Evolutionary conservation across 1,139 yeast species (phyloP).

Genomic region (Debaryomycetaceae sp.): DNA sequence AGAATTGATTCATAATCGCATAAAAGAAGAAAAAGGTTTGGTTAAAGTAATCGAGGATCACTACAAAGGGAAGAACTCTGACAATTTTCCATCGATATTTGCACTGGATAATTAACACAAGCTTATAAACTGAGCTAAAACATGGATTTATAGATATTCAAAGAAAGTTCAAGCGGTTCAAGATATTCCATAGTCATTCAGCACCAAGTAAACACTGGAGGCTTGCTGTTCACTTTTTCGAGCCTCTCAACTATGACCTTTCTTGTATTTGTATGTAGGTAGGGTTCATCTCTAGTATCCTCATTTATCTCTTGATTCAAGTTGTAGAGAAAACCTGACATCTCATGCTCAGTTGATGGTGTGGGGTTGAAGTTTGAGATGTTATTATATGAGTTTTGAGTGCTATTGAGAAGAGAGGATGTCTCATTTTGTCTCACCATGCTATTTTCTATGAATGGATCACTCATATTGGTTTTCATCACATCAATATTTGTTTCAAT

Average conservation of each 20-base stretch:
- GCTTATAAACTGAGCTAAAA: not conserved
- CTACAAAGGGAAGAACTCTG: slow-evolving; percentile 24
- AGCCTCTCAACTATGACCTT: slow-evolving; percentile 61
- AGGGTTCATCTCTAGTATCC: slow-evolving; percentile 10
- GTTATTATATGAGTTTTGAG: not conserved
- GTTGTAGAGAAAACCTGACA: slow-evolving; percentile 23
- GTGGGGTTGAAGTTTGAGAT: slow-evolving; percentile 1
- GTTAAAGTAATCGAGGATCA: slow-evolving; percentile 29
- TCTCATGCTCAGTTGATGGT: slow-evolving; percentile 3
- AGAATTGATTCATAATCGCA: slow-evolving; percentile 55
- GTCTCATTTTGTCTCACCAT: not conserved
- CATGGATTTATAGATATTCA: too few species aligned
- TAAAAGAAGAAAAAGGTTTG: slow-evolving; percentile 51
- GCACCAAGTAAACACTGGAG: slow-evolving; percentile 75
- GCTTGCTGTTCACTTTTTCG: slow-evolving; percentile 51
- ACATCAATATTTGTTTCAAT: slow-evolving; percentile 20
- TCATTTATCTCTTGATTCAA: slow-evolving; percentile 7
- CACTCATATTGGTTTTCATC: slow-evolving; percentile 2
- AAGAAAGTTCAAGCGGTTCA: too few species aligned
- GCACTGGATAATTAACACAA: slow-evolving; percentile 2
- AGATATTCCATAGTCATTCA: slow-evolving; percentile 13
- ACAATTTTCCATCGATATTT: slow-evolving; percentile 27
- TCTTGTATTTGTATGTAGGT: slow-evolving; percentile 22
- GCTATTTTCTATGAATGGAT: not conserved
- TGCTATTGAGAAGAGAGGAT: not conserved